Conservation (phyloP, 2,329 filamentous ascomycete species). For the Sarocladium oryzae region DNA sequence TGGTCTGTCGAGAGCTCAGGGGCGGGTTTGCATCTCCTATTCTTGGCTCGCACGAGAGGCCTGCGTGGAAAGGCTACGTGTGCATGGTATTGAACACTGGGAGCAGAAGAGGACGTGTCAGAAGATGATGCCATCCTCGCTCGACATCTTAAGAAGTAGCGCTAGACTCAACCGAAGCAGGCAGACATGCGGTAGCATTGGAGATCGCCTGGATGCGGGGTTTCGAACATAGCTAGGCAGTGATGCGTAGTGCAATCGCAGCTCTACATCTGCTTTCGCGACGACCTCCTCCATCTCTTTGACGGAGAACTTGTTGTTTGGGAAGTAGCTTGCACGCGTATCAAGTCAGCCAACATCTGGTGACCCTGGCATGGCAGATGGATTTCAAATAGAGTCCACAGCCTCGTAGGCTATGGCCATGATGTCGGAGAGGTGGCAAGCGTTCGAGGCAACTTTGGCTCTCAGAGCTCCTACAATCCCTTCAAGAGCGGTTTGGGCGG, state of each 20-base stretch:
- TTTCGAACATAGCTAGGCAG: constrained; percentile 14
- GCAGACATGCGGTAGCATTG: constrained; percentile 17
- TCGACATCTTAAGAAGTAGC: too few relatives aligned
- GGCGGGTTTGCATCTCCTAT: background rate
- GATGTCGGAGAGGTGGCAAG: constrained; percentile 14
- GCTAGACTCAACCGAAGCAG: constrained; percentile 18
- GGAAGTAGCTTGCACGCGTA: background rate
- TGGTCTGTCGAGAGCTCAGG: background rate
- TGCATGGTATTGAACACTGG: constrained; percentile 19
- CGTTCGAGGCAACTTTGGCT: constrained; percentile 1
- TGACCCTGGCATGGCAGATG: background rate
- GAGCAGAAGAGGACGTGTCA: too few relatives aligned
- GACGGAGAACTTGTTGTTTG: background rate
- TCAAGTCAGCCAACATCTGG: background rate
- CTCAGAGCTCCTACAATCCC: too few relatives aligned
- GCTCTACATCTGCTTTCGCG: constrained; percentile 14
- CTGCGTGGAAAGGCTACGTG: constrained; percentile 17
- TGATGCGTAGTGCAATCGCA: constrained; percentile 14
- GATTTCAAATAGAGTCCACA: constrained; percentile 14
- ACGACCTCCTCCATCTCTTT: constrained; percentile 12
- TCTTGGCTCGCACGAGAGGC: constrained; percentile 12
- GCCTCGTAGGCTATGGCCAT: constrained; percentile 16
- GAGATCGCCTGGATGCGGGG: constrained; percentile 11
- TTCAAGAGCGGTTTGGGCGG: too few relatives aligned
- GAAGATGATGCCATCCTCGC: too few relatives aligned